Evolutionary conservation across 2,329 filamentous ascomycete species (phyloP).

Genomic region (Huntiella savannae): DNA sequence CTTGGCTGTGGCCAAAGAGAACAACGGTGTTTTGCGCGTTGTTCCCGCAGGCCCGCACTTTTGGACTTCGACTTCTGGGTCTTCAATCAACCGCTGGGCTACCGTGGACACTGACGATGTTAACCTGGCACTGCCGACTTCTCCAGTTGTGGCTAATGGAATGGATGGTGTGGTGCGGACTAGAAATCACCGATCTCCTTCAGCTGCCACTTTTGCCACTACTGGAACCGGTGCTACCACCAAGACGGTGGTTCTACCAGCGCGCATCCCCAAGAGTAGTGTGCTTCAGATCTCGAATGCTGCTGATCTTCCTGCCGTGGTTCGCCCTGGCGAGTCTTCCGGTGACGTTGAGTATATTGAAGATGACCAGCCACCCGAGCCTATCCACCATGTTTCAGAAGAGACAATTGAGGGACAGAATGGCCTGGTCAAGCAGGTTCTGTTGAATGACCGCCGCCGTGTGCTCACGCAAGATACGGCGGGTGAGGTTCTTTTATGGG

Average conservation of each 20-base stretch:
- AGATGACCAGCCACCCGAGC: conserved; percentile 25
- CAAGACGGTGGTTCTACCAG: conserved; percentile 24
- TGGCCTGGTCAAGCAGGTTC: conserved; percentile 78
- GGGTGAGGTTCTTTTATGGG: conserved; percentile 88
- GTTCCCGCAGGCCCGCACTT: conserved; percentile 55
- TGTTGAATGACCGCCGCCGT: conserved; percentile 76
- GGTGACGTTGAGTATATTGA: conserved; percentile 15
- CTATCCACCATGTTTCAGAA: conserved; percentile 48
- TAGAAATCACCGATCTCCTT: conserved; percentile 5
- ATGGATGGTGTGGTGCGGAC: background rate
- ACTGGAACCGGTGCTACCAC: conserved; percentile 16
- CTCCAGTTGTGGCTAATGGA: background rate
- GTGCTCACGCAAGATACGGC: conserved; percentile 87
- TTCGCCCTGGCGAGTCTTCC: conserved; percentile 31
- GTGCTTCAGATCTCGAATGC: conserved; percentile 72
- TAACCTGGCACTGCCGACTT: conserved; percentile 29
- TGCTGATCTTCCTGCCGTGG: conserved; percentile 48
- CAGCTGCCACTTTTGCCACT: conserved; percentile 5
- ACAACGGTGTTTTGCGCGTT: conserved; percentile 57
- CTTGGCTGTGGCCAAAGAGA: conserved; percentile 79
- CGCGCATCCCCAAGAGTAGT: conserved; percentile 55
- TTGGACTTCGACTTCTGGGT: conserved; percentile 79
- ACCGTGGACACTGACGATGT: conserved; percentile 69
- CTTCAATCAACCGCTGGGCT: conserved; percentile 80
- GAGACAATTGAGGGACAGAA: conserved; percentile 90